Base-by-base conservation (phyloP, 306 rosid species). In the Lathyrus sativus region DNA sequence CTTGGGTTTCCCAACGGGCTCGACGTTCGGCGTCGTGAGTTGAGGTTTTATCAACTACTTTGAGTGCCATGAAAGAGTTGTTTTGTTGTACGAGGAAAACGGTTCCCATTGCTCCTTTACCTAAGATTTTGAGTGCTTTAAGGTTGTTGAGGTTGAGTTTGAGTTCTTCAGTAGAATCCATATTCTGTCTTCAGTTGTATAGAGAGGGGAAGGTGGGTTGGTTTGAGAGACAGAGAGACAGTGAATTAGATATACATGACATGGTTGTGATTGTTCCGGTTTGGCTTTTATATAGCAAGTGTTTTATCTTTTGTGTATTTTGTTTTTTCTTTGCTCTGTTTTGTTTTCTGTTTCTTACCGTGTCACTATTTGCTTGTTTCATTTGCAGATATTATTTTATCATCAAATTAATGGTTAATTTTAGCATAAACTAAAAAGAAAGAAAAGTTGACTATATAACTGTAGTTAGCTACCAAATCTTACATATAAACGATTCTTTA, bases 21-120 rank as follows among this genome's bases (percentile, higher is more conserved):
- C 98, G 88, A 0, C 95, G 90, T 1, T 48, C 12, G 33, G 71
- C 44, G 18, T 66, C 60, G 46, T 65, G 79, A 63, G 85, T 44
- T 38, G 86, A 67, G 55, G 90, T 69, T 70, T 90, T 88, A 65
- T 90, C 88, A 4, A 95, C 90, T 5, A 95, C 89, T 42, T 95
- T 90, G 58, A 95, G 85, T 0, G 99, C 99, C 58, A 88, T 43
- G 9, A 7, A 1, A 71, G 43, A 3, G 45, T 17, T 61, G 66
- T 14, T 1, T 14, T 88, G 77, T 51, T 87, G 86, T 39, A 88
- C 87, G 9, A 95, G 83, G 65, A 88, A 91, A 15, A 91, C 97
- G 4, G 96, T 91, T 4, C 97, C 97, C 97, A 91, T 85, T 65
- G 96, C 97, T 17, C 97, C 97, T 45, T 84, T 84, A 1, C 97